phyloP scores from a whole-genome alignment of 2,329 filamentous ascomycete species.

The Aspergillus chevalieri region DNA sequence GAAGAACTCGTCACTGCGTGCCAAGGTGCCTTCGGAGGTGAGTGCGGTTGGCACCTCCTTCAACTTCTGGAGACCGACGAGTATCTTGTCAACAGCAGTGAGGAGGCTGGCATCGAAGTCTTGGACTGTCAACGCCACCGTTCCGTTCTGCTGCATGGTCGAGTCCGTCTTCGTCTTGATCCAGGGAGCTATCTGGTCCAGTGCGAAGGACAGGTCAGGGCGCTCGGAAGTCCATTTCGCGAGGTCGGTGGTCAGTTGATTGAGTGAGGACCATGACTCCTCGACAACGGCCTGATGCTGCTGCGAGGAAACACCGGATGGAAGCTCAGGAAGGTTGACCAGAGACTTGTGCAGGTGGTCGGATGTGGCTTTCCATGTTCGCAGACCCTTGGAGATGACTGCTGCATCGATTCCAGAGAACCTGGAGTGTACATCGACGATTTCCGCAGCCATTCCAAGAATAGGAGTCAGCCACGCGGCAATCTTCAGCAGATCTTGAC shows the following conservation, averaged over 20 bases:
- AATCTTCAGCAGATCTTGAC: constrained; percentile 19
- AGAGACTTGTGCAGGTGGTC: constrained; percentile 39
- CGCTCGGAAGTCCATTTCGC: constrained; percentile 39
- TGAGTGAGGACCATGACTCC: constrained; percentile 23
- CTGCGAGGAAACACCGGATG: constrained; percentile 42
- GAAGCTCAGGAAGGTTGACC: constrained; percentile 44
- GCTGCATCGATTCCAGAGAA: constrained; percentile 52
- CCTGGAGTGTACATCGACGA: constrained; percentile 62
- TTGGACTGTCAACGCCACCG: constrained; percentile 26
- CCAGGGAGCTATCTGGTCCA: constrained; percentile 64
- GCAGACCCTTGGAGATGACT: constrained; percentile 41
- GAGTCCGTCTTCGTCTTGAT: constrained; percentile 33
- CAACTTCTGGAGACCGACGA: constrained; percentile 70
- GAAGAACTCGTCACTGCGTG: constrained; percentile 50
- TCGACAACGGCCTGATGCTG: constrained; percentile 23
- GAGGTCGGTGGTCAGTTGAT: constrained; percentile 37
- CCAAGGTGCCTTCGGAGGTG: constrained; percentile 60
- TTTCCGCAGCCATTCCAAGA: constrained; percentile 55
- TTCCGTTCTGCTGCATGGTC: constrained; percentile 5
- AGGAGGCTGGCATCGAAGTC: constrained; percentile 56
- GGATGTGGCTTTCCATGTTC: constrained; percentile 48
- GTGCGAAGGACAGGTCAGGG: constrained; percentile 58
- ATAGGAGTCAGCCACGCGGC: constrained; percentile 62
- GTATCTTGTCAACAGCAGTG: constrained; percentile 63
- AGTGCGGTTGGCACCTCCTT: constrained; percentile 51